Percentiles rank a stretch among this genome's conserved stretches.
Evolutionary conservation across 108 stramenopile species (phyloP).

Genomic region (Discostella pseudostelligera): DNA sequence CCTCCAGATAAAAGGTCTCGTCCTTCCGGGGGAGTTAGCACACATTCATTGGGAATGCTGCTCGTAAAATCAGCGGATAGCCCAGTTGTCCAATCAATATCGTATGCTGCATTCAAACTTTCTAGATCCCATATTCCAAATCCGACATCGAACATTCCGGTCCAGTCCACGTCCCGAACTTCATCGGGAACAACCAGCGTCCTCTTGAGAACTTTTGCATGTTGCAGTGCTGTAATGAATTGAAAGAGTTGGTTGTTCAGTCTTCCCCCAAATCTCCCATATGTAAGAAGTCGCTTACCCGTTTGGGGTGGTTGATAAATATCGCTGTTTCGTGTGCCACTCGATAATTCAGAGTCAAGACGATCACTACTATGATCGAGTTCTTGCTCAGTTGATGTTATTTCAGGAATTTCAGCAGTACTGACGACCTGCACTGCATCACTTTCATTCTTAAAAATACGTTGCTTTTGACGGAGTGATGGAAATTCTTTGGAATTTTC

Average conservation of each 20-base stretch:
- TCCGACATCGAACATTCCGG: constrained; percentile 42
- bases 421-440: too few relatives aligned
- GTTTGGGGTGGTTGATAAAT: constrained; percentile 29
- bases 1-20: constrained; percentile 27
- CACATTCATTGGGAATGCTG: constrained; percentile 29
- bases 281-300: constrained; percentile 41
- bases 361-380: not conserved
- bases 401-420: too few relatives aligned
- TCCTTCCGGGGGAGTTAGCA: constrained; percentile 31
- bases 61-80: constrained; percentile 18
- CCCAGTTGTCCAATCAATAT: constrained; percentile 41
- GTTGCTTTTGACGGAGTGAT: not conserved
- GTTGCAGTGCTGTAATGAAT: constrained; percentile 47
- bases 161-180: constrained; percentile 47
- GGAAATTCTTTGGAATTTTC: not conserved
- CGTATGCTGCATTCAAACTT: constrained; percentile 30
- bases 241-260: constrained; percentile 52
- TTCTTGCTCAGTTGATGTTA: too few relatives aligned
- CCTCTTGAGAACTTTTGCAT: constrained; percentile 41
- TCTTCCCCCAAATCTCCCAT: constrained; percentile 44
- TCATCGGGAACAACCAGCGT: constrained; percentile 48
- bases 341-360: too few relatives aligned
- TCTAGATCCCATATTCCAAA: constrained; percentile 44
- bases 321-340: constrained; percentile 20
- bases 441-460: not conserved